phyloP scores from a whole-genome alignment of 1,284 basidiomycete genomes.

The Microbotryum silenes-acaulis region DNA sequence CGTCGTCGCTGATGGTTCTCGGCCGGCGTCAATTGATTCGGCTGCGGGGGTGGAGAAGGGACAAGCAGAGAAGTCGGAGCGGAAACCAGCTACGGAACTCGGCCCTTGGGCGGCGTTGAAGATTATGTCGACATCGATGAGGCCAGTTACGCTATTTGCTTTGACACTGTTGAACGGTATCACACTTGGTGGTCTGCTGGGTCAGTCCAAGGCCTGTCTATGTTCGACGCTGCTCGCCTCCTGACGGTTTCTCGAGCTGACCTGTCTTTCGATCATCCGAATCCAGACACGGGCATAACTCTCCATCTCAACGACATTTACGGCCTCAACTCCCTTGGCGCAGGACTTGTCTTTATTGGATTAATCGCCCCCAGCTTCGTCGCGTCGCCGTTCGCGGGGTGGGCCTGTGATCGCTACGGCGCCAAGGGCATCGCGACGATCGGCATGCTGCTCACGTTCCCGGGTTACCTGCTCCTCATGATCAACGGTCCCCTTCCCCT shows the following conservation, averaged over 20 bases:
- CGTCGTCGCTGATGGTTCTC: not conserved
- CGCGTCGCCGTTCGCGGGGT: constrained; percentile 13
- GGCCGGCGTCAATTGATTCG: not conserved
- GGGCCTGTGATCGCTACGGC: constrained; percentile 23
- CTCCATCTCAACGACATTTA: constrained; percentile 24
- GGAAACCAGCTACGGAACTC: not conserved
- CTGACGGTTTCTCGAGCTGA: not conserved
- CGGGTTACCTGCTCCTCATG: constrained; percentile 27
- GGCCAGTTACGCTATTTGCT: constrained; percentile 16
- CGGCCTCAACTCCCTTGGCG: constrained; percentile 24
- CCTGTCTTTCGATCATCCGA: not conserved
- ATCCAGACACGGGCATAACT: constrained; percentile 7
- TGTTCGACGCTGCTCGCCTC: too few relatives aligned
- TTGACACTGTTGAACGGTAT: constrained; percentile 27
- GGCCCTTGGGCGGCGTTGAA: constrained; percentile 4
- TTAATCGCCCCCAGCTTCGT: constrained; percentile 29
- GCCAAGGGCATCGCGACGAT: constrained; percentile 21
- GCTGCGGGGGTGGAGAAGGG: not conserved
- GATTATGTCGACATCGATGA: constrained; percentile 1
- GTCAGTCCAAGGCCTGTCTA: not conserved
- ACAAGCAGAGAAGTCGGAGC: not conserved
- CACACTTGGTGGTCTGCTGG: constrained; percentile 29
- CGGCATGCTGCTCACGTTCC: constrained; percentile 19
- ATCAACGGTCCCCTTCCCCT: constrained; percentile 28
- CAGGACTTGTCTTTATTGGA: constrained; percentile 33